A percentile compares a stretch with the other conserved stretches of the same genome.
Evolutionary conservation across 2,329 filamentous ascomycete species (phyloP).

Genomic region (Chrysoporthe cubensis): DNA sequence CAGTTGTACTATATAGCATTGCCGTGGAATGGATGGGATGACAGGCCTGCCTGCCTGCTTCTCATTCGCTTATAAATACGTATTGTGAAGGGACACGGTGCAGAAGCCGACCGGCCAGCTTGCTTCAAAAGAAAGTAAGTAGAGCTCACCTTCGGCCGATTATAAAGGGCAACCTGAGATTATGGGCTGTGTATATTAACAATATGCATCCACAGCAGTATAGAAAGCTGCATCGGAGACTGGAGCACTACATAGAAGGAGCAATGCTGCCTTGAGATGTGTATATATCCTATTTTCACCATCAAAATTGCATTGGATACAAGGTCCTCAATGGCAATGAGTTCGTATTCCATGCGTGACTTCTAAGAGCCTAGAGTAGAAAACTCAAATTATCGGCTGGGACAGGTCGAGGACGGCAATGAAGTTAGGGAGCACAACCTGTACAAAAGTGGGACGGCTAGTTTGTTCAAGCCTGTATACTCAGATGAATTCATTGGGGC

Average conservation of each 20-base stretch:
- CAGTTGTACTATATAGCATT: conserved; percentile 10
- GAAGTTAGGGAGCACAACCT: neutral
- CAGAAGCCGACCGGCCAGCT: neutral
- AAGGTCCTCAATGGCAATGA: neutral
- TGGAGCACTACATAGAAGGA: neutral
- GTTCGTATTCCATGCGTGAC: neutral
- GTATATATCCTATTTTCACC: neutral
- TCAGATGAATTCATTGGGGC: neutral
- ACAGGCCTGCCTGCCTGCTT: too few species aligned
- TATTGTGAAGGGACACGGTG: neutral
- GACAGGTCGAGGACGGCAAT: neutral
- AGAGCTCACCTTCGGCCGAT: neutral
- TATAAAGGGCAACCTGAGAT: neutral
- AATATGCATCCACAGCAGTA: neutral
- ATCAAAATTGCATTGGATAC: neutral
- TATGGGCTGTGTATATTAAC: neutral
- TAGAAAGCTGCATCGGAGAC: neutral
- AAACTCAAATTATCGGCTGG: too few species aligned
- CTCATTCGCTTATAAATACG: too few species aligned
- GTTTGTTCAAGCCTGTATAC: neutral
- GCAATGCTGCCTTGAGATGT: neutral
- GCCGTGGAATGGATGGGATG: neutral
- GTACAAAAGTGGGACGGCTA: neutral
- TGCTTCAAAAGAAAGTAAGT: neutral
- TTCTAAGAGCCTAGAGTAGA: too few species aligned